A percentile compares a stretch with the other conserved stretches of the same genome.
phyloP scores from a whole-genome alignment of 495 filamentous ascomycete species.

The Daldinia caldariorum region DNA sequence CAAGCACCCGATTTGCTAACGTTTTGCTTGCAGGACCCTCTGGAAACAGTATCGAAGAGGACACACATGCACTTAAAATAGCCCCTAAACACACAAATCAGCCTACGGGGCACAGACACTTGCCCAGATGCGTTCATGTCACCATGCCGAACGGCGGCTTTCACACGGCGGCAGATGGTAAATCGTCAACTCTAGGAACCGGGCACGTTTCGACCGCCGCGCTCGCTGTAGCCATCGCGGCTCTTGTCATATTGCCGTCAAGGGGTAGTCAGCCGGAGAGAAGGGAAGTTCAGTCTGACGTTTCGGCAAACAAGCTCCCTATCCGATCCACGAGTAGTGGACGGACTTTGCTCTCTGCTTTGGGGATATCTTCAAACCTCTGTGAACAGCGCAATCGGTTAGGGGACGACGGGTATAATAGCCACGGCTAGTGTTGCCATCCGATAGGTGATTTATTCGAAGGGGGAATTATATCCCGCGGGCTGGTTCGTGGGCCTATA shows the following conservation, averaged over 20 bases:
- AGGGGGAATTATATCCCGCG: conserved; percentile 3
- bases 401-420: conserved; percentile 17
- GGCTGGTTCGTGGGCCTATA: neutral
- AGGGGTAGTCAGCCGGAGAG: neutral
- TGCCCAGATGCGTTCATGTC: conserved; percentile 24
- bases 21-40: neutral
- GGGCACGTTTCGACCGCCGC: neutral
- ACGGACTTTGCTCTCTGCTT: neutral
- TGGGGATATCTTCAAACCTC: neutral
- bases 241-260: neutral
- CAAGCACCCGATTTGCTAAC: conserved; percentile 1
- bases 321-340: neutral
- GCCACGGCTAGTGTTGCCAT: conserved; percentile 2
- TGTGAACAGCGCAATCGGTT: neutral
- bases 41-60: neutral
- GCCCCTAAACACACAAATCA: neutral
- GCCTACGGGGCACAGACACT: neutral
- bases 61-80: neutral
- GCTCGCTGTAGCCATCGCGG: conserved; percentile 12
- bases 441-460: conserved; percentile 7
- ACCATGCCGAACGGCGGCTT: conserved; percentile 8
- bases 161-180: neutral
- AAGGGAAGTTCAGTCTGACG: conserved; percentile 1
- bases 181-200: neutral
- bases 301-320: neutral